These are phyloP conservation scores for Paraphoma chrysanthemicola DNA, from an alignment of 2,329 filamentous ascomycete species.

Conservation along the genomic window DNA sequence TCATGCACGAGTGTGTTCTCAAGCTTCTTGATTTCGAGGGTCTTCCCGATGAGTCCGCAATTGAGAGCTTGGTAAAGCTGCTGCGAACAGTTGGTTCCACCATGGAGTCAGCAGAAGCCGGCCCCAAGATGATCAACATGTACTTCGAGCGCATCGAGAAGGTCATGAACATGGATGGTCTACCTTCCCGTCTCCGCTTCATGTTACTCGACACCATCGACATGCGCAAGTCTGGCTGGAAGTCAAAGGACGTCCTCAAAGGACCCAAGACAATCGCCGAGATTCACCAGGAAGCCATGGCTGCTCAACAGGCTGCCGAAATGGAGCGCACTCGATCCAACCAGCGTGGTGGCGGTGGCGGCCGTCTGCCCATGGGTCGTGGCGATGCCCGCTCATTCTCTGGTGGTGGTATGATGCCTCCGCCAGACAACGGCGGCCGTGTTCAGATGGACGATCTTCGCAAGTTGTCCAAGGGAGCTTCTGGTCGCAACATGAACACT, in stretches of 20 bases:
- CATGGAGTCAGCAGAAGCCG: constrained; percentile 81
- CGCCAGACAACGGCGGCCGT: constrained; percentile 75
- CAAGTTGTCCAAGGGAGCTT: constrained; percentile 71
- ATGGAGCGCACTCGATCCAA: constrained; percentile 63
- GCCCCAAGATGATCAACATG: constrained; percentile 83
- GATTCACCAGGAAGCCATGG: constrained; percentile 82
- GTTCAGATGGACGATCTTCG: constrained; percentile 91
- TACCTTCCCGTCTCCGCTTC: constrained; percentile 89
- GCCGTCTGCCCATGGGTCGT: constrained; percentile 77
- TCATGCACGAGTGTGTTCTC: constrained; percentile 99
- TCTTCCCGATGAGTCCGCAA: constrained; percentile 90
- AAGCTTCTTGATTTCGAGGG: constrained; percentile 96
- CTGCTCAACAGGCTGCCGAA: constrained; percentile 83
- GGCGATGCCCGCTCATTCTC: constrained; percentile 89
- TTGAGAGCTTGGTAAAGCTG: constrained; percentile 93
- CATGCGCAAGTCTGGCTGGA: constrained; percentile 78
- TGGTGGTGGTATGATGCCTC: constrained; percentile 71
- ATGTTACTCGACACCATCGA: constrained; percentile 97
- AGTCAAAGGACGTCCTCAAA: constrained; percentile 88
- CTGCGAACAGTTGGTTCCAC: constrained; percentile 89
- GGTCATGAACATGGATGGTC: constrained; percentile 76
- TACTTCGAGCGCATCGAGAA: constrained; percentile 90
- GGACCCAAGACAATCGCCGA: constrained; percentile 96
- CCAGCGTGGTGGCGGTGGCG: constrained; percentile 69
- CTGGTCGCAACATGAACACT: constrained; percentile 63